These are phyloP conservation scores for Saccharomyces paradoxus DNA, from an alignment of 805 yeast species.

Conservation along the genomic window DNA sequence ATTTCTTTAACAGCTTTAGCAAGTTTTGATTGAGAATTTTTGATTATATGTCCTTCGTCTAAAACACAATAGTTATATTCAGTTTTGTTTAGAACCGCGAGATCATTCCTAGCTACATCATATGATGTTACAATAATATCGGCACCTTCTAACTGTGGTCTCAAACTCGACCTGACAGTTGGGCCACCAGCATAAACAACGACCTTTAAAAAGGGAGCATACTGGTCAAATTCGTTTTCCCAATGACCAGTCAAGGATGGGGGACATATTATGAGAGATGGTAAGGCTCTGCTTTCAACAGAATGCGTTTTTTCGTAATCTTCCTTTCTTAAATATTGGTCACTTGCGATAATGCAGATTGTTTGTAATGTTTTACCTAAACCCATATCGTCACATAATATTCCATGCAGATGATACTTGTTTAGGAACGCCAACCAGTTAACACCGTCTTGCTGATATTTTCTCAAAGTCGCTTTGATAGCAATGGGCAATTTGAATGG, in stretches of 20 bases:
- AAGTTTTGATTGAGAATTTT: slow-evolving; percentile 80
- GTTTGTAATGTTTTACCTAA: slow-evolving; percentile 95
- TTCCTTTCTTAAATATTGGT: slow-evolving; percentile 77
- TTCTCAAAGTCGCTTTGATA: slow-evolving; percentile 84
- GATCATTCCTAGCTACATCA: slow-evolving; percentile 92
- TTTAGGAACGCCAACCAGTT: slow-evolving; percentile 96
- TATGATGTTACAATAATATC: slow-evolving; percentile 92
- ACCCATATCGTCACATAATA: slow-evolving; percentile 99
- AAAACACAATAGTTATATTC: slow-evolving; percentile 90
- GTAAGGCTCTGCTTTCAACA: slow-evolving; percentile 62
- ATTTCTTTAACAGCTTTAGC: slow-evolving; percentile 80
- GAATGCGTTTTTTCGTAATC: slow-evolving; percentile 52
- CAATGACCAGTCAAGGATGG: slow-evolving; percentile 98
- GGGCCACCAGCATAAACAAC: slow-evolving; percentile 94
- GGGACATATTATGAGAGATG: slow-evolving; percentile 87
- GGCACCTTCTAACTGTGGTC: slow-evolving; percentile 43
- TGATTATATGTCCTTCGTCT: slow-evolving; percentile 97
- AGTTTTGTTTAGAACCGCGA: slow-evolving; percentile 46
- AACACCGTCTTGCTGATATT: slow-evolving; percentile 96
- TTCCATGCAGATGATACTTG: slow-evolving; percentile 92
- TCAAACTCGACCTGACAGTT: slow-evolving; percentile 48
- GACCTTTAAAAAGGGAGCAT: slow-evolving; percentile 78
- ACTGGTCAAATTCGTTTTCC: slow-evolving; percentile 89
- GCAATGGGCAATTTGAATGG: slow-evolving; percentile 85
- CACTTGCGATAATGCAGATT: slow-evolving; percentile 93